phyloP scores from a whole-genome alignment of 768 basidiomycete species.

The Hortiboletus flavorubellus region DNA sequence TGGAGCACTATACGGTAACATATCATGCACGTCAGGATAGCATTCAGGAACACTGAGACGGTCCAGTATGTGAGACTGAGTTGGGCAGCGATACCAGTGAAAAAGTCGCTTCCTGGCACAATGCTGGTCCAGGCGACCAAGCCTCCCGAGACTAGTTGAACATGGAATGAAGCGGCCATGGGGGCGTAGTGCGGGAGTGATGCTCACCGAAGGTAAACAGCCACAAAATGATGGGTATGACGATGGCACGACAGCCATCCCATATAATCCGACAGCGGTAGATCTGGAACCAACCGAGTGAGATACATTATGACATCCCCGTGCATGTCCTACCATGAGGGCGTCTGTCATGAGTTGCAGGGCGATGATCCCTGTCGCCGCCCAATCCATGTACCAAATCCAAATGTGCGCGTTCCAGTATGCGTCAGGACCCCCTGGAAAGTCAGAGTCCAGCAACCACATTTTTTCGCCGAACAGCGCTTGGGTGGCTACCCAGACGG shows the following conservation, averaged over 20 bases:
- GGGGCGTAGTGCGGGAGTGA: background rate
- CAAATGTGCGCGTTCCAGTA: conserved; percentile 28
- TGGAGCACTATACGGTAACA: conserved; percentile 17
- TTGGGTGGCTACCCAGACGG: conserved; percentile 25
- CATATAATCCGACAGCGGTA: conserved; percentile 39
- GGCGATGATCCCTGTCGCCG: conserved; percentile 21
- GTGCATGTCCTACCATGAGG: conserved; percentile 15
- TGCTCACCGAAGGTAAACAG: conserved; percentile 18
- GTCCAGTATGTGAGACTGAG: conserved; percentile 20
- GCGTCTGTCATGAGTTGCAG: conserved; percentile 37
- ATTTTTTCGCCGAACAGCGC: conserved; percentile 29
- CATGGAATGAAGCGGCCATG: background rate
- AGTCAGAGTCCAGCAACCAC: conserved; percentile 35
- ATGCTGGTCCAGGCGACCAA: conserved; percentile 8
- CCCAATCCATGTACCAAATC: conserved; percentile 29
- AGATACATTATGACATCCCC: background rate
- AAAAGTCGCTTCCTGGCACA: conserved; percentile 18
- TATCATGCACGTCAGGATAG: conserved; percentile 21
- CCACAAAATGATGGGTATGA: conserved; percentile 24
- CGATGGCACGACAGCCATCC: conserved; percentile 12
- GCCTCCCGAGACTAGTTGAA: conserved; percentile 16
- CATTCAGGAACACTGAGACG: conserved; percentile 15
- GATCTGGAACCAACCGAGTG: conserved; percentile 29
- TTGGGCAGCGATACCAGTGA: conserved; percentile 4
- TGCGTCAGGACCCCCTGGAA: conserved; percentile 33